These are phyloP conservation scores for Termitomyces sp. DNA, from an alignment of 768 basidiomycete genomes.

Conservation along the genomic window DNA sequence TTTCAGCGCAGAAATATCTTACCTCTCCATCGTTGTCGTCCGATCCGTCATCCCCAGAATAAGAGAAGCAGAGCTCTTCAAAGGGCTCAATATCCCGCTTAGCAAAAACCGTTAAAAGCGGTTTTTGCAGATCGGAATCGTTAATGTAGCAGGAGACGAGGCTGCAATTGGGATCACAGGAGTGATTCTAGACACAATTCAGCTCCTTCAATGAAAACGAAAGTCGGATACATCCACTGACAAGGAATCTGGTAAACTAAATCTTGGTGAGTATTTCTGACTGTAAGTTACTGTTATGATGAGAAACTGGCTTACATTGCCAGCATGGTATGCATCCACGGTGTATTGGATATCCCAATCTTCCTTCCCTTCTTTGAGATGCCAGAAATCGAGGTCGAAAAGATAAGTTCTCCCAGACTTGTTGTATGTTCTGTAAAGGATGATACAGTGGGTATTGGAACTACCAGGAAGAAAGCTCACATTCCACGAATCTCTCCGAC, in stretches of 20 bases:
- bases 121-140: constrained; percentile 67
- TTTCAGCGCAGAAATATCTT: constrained; percentile 2
- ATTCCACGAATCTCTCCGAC: constrained; percentile 64
- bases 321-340: constrained; percentile 86
- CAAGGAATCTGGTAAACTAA: constrained; percentile 89
- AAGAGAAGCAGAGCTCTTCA: constrained; percentile 78
- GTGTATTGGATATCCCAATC: constrained; percentile 43
- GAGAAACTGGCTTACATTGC: constrained; percentile 53
- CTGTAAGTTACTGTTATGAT: background rate
- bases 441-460: background rate
- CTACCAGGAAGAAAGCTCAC: constrained; percentile 33
- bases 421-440: constrained; percentile 57
- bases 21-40: constrained; percentile 30
- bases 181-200: constrained; percentile 66
- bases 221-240: constrained; percentile 26
- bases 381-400: constrained; percentile 77
- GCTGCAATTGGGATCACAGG: constrained; percentile 80
- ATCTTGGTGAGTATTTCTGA: background rate
- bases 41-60: constrained; percentile 39
- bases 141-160: constrained; percentile 76
- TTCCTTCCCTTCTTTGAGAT: constrained; percentile 38
- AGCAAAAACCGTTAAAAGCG: constrained; percentile 65
- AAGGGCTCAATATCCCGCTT: constrained; percentile 52
- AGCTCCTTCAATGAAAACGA: background rate
- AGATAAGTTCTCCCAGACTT: constrained; percentile 72